A percentile compares a stretch with the other conserved stretches of the same genome.
These are phyloP conservation scores for Zymoseptoria crescenta DNA, from an alignment of 2,329 filamentous ascomycete genomes.

Conservation along the genomic window DNA sequence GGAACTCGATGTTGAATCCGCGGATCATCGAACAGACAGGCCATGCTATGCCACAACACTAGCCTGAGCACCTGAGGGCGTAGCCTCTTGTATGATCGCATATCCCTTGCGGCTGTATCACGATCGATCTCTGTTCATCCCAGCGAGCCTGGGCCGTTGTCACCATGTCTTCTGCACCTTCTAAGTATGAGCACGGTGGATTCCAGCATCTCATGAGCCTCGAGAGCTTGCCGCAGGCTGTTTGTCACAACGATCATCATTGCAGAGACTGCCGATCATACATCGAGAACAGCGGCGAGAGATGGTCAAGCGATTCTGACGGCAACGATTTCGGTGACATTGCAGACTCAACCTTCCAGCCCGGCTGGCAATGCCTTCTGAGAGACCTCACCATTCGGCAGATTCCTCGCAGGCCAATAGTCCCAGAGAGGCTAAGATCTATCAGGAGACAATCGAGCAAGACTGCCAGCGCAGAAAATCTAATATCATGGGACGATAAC, in stretches of 20 bases:
- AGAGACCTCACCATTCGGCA: neutral
- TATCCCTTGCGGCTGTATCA: neutral
- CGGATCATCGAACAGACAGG: neutral
- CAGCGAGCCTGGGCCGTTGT: neutral
- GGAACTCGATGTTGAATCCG: neutral
- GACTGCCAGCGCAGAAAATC: conserved; percentile 20
- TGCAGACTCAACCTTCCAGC: neutral
- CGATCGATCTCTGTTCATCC: neutral
- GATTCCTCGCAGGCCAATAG: neutral
- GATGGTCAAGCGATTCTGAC: neutral
- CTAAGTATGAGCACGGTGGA: neutral
- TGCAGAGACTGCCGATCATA: neutral
- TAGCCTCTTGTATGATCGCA: neutral
- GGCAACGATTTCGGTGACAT: neutral
- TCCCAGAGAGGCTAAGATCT: neutral
- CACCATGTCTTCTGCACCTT: neutral
- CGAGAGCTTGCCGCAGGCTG: neutral
- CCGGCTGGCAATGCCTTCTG: neutral
- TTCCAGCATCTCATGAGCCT: neutral
- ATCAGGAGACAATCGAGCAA: neutral
- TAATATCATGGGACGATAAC: conserved; percentile 37
- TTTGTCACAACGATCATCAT: neutral
- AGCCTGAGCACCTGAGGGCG: neutral
- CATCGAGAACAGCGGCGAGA: neutral
- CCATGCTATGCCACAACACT: neutral